Percentiles rank a stretch among this genome's conserved stretches.
phyloP scores from a whole-genome alignment of 805 yeast species.

The Kodamaea kakaduensis region DNA sequence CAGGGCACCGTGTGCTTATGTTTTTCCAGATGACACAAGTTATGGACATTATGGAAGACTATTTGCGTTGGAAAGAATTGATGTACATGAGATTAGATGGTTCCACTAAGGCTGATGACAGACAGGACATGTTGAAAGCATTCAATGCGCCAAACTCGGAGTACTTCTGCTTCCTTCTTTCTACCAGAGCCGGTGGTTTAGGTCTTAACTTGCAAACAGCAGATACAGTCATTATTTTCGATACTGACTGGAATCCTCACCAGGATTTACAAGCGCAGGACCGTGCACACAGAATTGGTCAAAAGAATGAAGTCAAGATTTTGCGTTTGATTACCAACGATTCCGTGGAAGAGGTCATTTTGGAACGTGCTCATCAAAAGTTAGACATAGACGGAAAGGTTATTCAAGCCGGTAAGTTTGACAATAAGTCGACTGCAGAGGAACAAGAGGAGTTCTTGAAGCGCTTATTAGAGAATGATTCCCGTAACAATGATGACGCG shows the following conservation, averaged over 20 bases:
- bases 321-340: constrained; percentile 75
- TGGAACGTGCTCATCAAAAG: constrained; percentile 79
- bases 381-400: constrained; percentile 86
- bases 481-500: constrained; percentile 50
- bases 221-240: constrained; percentile 81
- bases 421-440: constrained; percentile 80
- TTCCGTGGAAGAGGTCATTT: constrained; percentile 78
- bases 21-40: constrained; percentile 89
- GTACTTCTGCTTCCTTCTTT: constrained; percentile 71
- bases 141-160: constrained; percentile 76
- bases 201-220: constrained; percentile 86
- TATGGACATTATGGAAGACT: constrained; percentile 89
- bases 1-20: constrained; percentile 76
- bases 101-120: constrained; percentile 78
- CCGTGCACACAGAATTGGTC: constrained; percentile 88
- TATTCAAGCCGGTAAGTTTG: constrained; percentile 88
- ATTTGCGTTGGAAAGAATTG: constrained; percentile 59
- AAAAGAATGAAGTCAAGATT: constrained; percentile 81
- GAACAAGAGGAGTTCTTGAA: constrained; percentile 81
- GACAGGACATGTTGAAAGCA: constrained; percentile 66
- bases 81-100: constrained; percentile 79
- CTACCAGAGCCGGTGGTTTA: constrained; percentile 88
- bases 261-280: constrained; percentile 90
- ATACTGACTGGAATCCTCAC: constrained; percentile 90
- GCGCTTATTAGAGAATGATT: constrained; percentile 67